A percentile compares a stretch with the other conserved stretches of the same genome.
These are phyloP conservation scores for Mallotus japonicus DNA, from an alignment of 441 rosid genomes.

Conservation along the genomic window DNA sequence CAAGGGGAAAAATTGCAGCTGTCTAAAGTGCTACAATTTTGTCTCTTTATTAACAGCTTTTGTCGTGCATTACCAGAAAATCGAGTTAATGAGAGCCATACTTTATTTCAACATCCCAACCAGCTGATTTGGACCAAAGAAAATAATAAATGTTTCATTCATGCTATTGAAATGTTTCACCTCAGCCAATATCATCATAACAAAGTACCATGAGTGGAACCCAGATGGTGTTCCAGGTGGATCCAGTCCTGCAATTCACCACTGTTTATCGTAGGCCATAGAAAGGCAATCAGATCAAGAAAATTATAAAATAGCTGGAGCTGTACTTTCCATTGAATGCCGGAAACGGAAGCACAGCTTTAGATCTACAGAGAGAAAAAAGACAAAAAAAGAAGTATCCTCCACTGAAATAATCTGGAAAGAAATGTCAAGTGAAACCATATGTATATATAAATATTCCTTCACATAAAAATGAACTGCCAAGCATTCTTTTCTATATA, in stretches of 20 bases:
- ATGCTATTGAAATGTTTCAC: neutral
- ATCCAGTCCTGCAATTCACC: neutral
- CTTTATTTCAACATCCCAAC: no score
- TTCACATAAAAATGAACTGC: slow-evolving; percentile 21
- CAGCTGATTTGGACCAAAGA: no score
- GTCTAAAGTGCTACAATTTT: no score
- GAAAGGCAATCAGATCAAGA: neutral
- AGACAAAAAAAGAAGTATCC: neutral
- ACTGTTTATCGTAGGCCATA: neutral
- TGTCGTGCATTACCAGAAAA: neutral
- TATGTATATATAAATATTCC: slow-evolving; percentile 1
- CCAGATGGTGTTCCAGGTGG: neutral
- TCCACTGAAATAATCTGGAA: neutral
- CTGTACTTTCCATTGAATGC: neutral
- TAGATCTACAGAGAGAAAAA: no score
- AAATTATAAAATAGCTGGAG: neutral
- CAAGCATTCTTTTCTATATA: slow-evolving; percentile 24
- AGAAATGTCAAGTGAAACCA: neutral
- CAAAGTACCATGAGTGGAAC: neutral
- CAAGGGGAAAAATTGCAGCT: no score
- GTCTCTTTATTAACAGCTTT: no score
- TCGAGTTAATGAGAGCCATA: no score
- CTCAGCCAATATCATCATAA: neutral
- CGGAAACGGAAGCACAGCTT: neutral
- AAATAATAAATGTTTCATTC: neutral